Conservation (phyloP, 2,329 filamentous ascomycete species). For the Aspergillus japonicus region DNA sequence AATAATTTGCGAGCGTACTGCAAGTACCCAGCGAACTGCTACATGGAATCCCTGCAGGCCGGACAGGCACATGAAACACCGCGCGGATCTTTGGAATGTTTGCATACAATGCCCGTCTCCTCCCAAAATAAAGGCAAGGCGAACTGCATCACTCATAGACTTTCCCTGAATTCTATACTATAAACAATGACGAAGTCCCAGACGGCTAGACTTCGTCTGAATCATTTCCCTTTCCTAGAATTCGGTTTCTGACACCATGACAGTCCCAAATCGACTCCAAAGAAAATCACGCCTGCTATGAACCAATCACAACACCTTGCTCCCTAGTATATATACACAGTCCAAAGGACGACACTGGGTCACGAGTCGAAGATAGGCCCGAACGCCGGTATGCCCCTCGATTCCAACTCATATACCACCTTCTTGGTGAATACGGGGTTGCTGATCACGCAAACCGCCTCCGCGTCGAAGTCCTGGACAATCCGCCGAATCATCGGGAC, state of each 20-base stretch:
- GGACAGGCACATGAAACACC: background rate
- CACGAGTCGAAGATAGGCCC: conserved; percentile 73
- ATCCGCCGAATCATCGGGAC: conserved; percentile 56
- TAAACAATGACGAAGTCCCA: background rate
- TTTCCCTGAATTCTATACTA: background rate
- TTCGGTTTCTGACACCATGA: background rate
- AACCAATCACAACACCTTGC: background rate
- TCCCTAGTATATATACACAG: background rate
- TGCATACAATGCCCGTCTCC: background rate
- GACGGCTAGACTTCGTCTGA: background rate
- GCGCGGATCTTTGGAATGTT: background rate
- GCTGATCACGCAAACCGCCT: conserved; percentile 72
- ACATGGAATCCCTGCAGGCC: conserved; percentile 1
- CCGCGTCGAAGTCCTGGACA: conserved; percentile 48
- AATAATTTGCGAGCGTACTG: conserved; percentile 1
- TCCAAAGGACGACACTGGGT: conserved; percentile 12
- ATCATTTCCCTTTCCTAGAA: background rate
- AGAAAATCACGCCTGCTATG: background rate
- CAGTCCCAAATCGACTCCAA: background rate
- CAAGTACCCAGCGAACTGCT: conserved; percentile 2
- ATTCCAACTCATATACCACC: conserved; percentile 68
- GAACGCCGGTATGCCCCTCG: conserved; percentile 64
- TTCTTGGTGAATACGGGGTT: conserved; percentile 67
- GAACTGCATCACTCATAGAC: background rate
- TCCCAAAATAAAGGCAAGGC: background rate